Base-by-base conservation (phyloP, 495 filamentous ascomycete genomes). In the Podospora didyma region DNA sequence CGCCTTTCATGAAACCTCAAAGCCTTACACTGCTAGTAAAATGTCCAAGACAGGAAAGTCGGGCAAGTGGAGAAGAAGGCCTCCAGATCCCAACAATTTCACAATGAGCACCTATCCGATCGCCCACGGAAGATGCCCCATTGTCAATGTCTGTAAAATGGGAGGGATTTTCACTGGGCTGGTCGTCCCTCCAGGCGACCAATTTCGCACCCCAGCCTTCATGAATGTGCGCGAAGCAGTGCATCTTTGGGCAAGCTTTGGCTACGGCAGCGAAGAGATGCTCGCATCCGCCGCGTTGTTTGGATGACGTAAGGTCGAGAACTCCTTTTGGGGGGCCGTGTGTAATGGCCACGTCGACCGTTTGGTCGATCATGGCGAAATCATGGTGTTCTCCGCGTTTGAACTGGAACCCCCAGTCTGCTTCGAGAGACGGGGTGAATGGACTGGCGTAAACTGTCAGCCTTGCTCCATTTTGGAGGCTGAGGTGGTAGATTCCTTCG, bases 161-260 rank as follows among this genome's bases (percentile, higher is more conserved):
- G 48, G 62, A 49, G 19, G 62, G 65, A 34, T 41, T 23, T 64
- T 68, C 60, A 16, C 46, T 46, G 14, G 39, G 35, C 17, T 52
- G n/a, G 3, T 22, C 48, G 5, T 21, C 52, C n/a, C 71, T 63
- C 85, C 88, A 91, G 3, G 67, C 66, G 0, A 86, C 75, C 26
- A 83, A 61, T 53, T 78, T 75, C 3, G 81, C 86, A n/a, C 89
- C 89, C 79, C 85, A 89, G 0, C 75, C 85, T 64, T 92, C 87
- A 60, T 89, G 87, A 26, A 90, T 88, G 65, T 90, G 87, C 4
- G 87, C 86, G 57, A 89, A 90, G 62, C 84, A 89, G 65, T 89
- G 85, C 58, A 90, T 60, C 6, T 66, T 69, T 1, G 86, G 87
- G 46, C 74, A 63, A 3, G 79, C 71, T 12, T 71, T 73, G 3